These are phyloP conservation scores for Bauhinia variegata DNA, from an alignment of 306 rosid species.

Conservation along the genomic window DNA sequence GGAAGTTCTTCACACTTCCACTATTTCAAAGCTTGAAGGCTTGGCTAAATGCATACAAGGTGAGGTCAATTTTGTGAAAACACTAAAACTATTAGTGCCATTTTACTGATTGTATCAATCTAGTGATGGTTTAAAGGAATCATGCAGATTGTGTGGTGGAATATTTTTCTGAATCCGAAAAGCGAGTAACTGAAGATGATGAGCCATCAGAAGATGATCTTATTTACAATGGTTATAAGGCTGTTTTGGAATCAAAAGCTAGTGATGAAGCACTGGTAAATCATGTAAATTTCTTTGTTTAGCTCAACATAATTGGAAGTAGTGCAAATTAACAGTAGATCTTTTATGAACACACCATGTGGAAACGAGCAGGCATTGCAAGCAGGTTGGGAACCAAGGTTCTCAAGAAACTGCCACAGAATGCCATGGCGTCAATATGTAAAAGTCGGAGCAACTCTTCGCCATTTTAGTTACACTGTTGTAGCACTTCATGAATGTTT, in stretches of 20 bases:
- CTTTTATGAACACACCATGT: no score
- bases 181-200: conserved; percentile 25
- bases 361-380: conserved; percentile 50
- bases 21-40: conserved; percentile 57
- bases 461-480: conserved; percentile 63
- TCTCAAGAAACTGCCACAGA: conserved; percentile 53
- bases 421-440: conserved; percentile 68
- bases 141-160: conserved; percentile 57
- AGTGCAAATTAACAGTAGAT: not conserved
- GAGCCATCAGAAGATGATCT: conserved; percentile 39
- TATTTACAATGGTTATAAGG: conserved; percentile 53
- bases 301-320: not conserved
- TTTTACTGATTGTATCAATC: not conserved
- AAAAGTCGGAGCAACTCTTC: conserved; percentile 58
- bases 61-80: not conserved
- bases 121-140: no score
- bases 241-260: conserved; percentile 66
- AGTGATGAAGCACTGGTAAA: conserved; percentile 58
- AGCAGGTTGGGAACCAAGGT: conserved; percentile 73
- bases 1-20: conserved; percentile 55
- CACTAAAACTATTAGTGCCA: not conserved
- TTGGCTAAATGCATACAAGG: conserved; percentile 63
- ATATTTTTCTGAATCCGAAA: conserved; percentile 45
- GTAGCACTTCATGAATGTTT: conserved; percentile 68
- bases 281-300: not conserved